phyloP scores from a whole-genome alignment of 1,284 basidiomycete genomes.

The Marasmius oreades region DNA sequence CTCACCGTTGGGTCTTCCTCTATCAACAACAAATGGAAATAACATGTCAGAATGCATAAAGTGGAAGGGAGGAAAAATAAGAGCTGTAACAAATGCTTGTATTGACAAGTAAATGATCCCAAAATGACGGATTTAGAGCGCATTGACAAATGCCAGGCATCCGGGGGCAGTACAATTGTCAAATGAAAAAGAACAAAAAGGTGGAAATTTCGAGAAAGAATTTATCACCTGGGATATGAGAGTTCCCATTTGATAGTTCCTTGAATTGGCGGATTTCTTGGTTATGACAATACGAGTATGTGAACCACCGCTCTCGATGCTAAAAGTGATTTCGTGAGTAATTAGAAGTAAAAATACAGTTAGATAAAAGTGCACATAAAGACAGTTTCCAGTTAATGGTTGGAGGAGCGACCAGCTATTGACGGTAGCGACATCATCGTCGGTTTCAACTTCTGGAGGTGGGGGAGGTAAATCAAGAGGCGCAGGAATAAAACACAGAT shows the following conservation, averaged over 20 bases:
- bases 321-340: constrained; percentile 30
- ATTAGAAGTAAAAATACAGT: constrained; percentile 15
- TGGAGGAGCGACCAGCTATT: constrained; percentile 79
- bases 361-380: constrained; percentile 60
- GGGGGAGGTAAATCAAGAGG: constrained; percentile 44
- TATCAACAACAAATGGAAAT: constrained; percentile 8
- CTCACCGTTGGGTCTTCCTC: constrained; percentile 77
- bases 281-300: constrained; percentile 93
- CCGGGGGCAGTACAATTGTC: neutral
- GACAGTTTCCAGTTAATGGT: constrained; percentile 70
- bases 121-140: too few relatives aligned
- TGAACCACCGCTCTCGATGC: constrained; percentile 92
- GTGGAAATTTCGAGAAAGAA: constrained; percentile 14
- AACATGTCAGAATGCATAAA: neutral
- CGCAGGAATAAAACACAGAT: constrained; percentile 73
- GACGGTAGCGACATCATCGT: constrained; percentile 58
- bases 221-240: constrained; percentile 59
- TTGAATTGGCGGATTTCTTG: constrained; percentile 88
- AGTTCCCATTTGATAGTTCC: constrained; percentile 54
- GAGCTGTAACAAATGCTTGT: too few relatives aligned
- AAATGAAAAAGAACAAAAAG: constrained; percentile 16
- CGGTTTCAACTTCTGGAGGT: constrained; percentile 44
- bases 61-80: neutral
- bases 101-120: too few relatives aligned
- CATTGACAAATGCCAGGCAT: neutral